Base-by-base conservation (phyloP, 1,284 basidiomycete species). In the Cryptococcus sp. region DNA sequence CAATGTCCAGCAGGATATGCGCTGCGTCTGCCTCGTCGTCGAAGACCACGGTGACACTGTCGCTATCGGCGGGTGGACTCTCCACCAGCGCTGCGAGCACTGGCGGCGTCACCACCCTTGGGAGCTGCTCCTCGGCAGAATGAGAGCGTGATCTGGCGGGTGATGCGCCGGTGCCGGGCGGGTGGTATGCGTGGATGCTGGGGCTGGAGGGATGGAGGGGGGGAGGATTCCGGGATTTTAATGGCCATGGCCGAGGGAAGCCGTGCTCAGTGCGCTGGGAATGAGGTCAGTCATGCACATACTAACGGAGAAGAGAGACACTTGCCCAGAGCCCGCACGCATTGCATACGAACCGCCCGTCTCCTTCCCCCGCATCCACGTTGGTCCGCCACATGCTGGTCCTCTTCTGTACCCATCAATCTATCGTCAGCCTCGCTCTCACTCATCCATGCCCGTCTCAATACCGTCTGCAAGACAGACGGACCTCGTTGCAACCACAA, bases 351-450 rank as follows among this genome's bases (percentile, higher is more conserved):
- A 50, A 23, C 36, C 39, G 37, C 1, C n/a, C 35, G 20, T 20
- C 16, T 16, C 20, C 48, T 2, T 50, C n/a, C 20, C 33, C 48
- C 15, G 48, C 48, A 38, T 50, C 48, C 18, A 50, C 48, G 48
- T 50, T 50, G 20, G 48, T 50, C 11, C 48, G 23, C 48, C 48
- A 50, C 20, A 50, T 1, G 39, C 48, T 50, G 18, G 48, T 50
- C 33, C n/a, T 36, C 39, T 50, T 13, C 48, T 50, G 16, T 40
- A 21, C 20, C 6, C 16, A 16, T 46, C 24, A 21, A 24, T 13
- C 16, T 8, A 21, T 8, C 35, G 16, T 37, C 20, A 24, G 18
- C 37, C 39, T 15, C 18, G 12, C 6, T 20, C 48, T 12, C 24
- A 8, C 39, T 35, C 20, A 38, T 49, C 47, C 9, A 37, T n/a